A percentile compares a stretch with the other conserved stretches of the same genome.
phyloP scores from a whole-genome alignment of 2,329 filamentous ascomycete species.

The Alternaria viburni region DNA sequence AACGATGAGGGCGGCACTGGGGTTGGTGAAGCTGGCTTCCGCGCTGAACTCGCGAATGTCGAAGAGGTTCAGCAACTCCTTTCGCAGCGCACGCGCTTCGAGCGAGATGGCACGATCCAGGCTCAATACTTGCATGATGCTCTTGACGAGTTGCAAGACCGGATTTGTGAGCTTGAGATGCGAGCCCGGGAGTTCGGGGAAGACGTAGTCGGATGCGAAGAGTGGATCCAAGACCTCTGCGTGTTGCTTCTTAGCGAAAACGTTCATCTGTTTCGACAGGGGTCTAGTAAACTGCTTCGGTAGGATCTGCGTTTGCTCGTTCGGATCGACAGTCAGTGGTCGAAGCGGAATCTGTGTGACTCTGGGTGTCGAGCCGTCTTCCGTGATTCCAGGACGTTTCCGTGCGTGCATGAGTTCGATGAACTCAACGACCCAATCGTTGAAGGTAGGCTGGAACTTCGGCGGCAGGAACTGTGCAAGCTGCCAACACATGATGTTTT shows the following conservation, averaged over 20 bases:
- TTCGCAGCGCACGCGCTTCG: conserved; percentile 85
- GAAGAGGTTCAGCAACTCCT: conserved; percentile 87
- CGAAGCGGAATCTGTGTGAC: conserved; percentile 67
- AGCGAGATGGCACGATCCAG: conserved; percentile 90
- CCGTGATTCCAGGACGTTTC: conserved; percentile 66
- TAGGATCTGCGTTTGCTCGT: conserved; percentile 70
- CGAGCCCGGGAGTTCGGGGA: conserved; percentile 79
- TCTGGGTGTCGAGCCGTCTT: conserved; percentile 58
- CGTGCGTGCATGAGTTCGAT: conserved; percentile 90
- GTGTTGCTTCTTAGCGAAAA: conserved; percentile 83
- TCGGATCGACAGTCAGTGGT: conserved; percentile 60
- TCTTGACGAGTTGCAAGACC: conserved; percentile 88
- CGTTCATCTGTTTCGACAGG: conserved; percentile 83
- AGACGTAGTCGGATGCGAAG: conserved; percentile 83
- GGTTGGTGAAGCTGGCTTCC: conserved; percentile 87
- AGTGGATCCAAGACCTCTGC: conserved; percentile 89
- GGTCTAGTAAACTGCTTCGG: conserved; percentile 87
- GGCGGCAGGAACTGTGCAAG: conserved; percentile 85
- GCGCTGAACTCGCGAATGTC: conserved; percentile 93
- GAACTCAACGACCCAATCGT: conserved; percentile 93
- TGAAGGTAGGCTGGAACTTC: conserved; percentile 81
- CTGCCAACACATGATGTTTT: conserved; percentile 99
- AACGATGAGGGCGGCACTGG: conserved; percentile 75
- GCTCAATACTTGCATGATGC: conserved; percentile 87
- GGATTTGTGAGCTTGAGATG: conserved; percentile 71